Evolutionary conservation across 441 rosid species (phyloP).

Genomic region (Eutrema salsugineum): DNA sequence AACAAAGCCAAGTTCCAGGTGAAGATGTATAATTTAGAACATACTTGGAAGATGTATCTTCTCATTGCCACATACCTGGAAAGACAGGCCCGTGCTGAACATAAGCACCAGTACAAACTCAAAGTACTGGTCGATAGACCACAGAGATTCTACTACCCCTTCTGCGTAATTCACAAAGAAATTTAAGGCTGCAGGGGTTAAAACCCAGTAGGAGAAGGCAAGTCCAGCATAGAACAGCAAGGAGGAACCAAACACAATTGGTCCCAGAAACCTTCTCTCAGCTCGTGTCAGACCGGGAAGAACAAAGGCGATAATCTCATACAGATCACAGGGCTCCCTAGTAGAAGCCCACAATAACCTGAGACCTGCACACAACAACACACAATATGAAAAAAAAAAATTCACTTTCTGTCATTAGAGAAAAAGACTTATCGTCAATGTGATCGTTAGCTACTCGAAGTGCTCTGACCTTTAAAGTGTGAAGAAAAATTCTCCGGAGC

Average conservation of each 20-base stretch:
- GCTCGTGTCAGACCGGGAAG: slow-evolving; percentile 88
- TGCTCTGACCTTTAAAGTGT: slow-evolving; percentile 76
- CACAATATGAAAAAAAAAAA: not conserved
- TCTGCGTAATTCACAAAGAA: slow-evolving; percentile 93
- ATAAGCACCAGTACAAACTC: slow-evolving; percentile 95
- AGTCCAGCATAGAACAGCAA: slow-evolving; percentile 89
- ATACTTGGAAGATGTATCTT: not conserved
- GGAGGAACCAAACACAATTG: slow-evolving; percentile 88
- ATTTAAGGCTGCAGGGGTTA: slow-evolving; percentile 93
- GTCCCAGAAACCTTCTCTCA: slow-evolving; percentile 91
- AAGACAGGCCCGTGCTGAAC: slow-evolving; percentile 99
- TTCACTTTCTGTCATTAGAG: not conserved
- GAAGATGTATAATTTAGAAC: not conserved
- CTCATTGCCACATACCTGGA: slow-evolving; percentile 56
- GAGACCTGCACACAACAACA: slow-evolving; percentile 62
- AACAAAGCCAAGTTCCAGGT: not conserved
- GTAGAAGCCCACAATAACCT: slow-evolving; percentile 90
- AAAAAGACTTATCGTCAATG: not conserved
- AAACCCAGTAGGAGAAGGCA: slow-evolving; percentile 69
- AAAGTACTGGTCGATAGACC: slow-evolving; percentile 98
- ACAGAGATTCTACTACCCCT: slow-evolving; percentile 90
- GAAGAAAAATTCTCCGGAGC: slow-evolving; percentile 99
- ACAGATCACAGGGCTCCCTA: slow-evolving; percentile 91
- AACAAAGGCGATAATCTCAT: slow-evolving; percentile 95
- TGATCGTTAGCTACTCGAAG: slow-evolving; percentile 7